Conservation (phyloP, 805 yeast species). For the Candida oleophila region DNA sequence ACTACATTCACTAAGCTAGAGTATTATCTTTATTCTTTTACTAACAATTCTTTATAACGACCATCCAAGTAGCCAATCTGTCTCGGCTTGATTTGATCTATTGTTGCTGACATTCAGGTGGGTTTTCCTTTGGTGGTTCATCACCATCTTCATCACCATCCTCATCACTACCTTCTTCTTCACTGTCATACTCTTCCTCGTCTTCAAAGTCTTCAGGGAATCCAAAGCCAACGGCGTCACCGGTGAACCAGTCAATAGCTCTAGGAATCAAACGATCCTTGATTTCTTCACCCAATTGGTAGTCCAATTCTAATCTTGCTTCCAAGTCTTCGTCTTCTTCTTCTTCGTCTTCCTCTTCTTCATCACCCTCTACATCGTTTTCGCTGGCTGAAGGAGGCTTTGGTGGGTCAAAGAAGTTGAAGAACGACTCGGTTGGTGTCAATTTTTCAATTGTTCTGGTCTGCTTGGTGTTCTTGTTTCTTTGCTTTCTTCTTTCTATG, state of each 20-base stretch:
- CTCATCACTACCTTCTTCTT: constrained; percentile 60
- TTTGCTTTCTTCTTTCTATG: constrained; percentile 93
- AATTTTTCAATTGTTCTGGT: constrained; percentile 93
- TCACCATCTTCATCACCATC: constrained; percentile 64
- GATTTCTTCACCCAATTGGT: constrained; percentile 93
- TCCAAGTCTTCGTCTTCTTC: constrained; percentile 75
- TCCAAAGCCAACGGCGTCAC: constrained; percentile 82
- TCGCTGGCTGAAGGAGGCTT: constrained; percentile 52
- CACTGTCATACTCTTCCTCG: constrained; percentile 59
- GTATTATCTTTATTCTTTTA: too few relatives aligned
- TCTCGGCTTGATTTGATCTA: constrained; percentile 27
- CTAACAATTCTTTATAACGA: not conserved
- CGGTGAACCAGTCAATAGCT: constrained; percentile 98
- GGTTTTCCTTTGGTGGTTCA: constrained; percentile 55
- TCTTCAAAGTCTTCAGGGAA: constrained; percentile 59
- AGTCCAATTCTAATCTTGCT: constrained; percentile 83
- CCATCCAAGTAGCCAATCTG: too few relatives aligned
- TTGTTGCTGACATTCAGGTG: constrained; percentile 79
- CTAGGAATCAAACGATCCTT: constrained; percentile 95
- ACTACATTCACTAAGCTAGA: not conserved
- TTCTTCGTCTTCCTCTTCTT: constrained; percentile 48
- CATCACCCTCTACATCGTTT: constrained; percentile 43
- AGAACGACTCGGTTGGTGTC: constrained; percentile 92
- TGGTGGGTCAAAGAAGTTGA: constrained; percentile 95
- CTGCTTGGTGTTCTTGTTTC: constrained; percentile 94